Evolutionary conservation across 805 yeast species (phyloP).

Genomic region (Myxozyma sirexii): DNA sequence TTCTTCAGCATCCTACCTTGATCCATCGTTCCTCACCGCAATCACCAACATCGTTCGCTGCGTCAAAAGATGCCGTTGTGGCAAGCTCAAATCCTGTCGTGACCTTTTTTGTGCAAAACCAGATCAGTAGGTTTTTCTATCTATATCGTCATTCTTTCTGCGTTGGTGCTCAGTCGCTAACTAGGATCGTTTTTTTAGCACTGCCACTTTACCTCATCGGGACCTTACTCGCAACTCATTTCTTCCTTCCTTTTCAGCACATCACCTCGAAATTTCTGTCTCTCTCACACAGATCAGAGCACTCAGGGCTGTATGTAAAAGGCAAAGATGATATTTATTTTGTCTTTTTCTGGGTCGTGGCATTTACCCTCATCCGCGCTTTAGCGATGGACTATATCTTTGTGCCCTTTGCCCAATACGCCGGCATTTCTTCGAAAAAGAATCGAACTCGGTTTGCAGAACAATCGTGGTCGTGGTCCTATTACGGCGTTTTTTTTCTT

Average conservation of each 20-base stretch:
- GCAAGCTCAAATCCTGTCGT: constrained; percentile 8
- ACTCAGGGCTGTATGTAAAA: constrained; percentile 28
- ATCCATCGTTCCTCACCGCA: neutral
- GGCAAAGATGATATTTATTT: constrained; percentile 38
- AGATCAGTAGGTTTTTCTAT: constrained; percentile 14
- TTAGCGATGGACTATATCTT: constrained; percentile 60
- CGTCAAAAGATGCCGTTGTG: constrained; percentile 5
- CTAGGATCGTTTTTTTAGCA: constrained; percentile 3
- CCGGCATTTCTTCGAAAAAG: constrained; percentile 52
- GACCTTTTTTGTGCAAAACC: constrained; percentile 19
- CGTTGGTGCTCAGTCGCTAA: neutral
- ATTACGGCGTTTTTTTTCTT: constrained; percentile 58
- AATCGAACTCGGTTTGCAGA: constrained; percentile 75
- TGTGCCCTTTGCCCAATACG: constrained; percentile 55
- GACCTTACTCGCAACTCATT: constrained; percentile 12
- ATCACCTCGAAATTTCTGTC: constrained; percentile 43
- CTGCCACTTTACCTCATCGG: constrained; percentile 20
- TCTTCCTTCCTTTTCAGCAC: constrained; percentile 37
- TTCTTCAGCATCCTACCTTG: neutral
- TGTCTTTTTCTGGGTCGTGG: constrained; percentile 58
- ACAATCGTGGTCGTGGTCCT: constrained; percentile 76
- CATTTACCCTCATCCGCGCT: constrained; percentile 60
- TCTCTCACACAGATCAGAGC: constrained; percentile 43
- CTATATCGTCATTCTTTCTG: neutral
- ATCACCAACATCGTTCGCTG: neutral